A percentile compares a stretch with the other conserved stretches of the same genome.
Evolutionary conservation across 768 basidiomycete genomes (phyloP).

Genomic region (Roridomyces roridus): DNA sequence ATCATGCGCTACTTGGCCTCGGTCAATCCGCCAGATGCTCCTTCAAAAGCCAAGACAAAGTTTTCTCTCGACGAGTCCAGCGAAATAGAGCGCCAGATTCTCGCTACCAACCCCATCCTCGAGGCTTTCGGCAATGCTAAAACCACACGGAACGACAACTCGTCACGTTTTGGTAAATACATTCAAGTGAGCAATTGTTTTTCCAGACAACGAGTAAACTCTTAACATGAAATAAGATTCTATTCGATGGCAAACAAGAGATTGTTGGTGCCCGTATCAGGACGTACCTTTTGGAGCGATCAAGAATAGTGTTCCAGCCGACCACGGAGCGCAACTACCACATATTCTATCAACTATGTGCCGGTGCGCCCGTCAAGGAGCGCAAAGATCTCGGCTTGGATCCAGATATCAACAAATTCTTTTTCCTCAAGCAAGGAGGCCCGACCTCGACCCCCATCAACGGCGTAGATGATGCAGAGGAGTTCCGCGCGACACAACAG

Average conservation of each 20-base stretch:
- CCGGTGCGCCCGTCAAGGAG: slow-evolving; percentile 94
- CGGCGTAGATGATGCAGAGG: slow-evolving; percentile 96
- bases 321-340: slow-evolving; percentile 98
- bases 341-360: slow-evolving; percentile 99
- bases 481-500: slow-evolving; percentile 92
- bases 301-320: slow-evolving; percentile 97
- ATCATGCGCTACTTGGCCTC: slow-evolving; percentile 99
- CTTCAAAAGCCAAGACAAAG: slow-evolving; percentile 69
- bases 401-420: slow-evolving; percentile 83
- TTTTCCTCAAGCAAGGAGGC: slow-evolving; percentile 93
- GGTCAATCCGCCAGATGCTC: slow-evolving; percentile 82
- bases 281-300: slow-evolving; percentile 97
- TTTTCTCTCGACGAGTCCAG: slow-evolving; percentile 83
- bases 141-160: slow-evolving; percentile 98
- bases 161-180: slow-evolving; percentile 98
- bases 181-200: slow-evolving; percentile 91
- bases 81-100: slow-evolving; percentile 95
- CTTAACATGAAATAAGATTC: slow-evolving; percentile 64
- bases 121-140: slow-evolving; percentile 99
- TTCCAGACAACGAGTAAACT: slow-evolving; percentile 6
- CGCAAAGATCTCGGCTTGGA: slow-evolving; percentile 94
- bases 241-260: slow-evolving; percentile 94
- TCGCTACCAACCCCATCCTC: slow-evolving; percentile 99
- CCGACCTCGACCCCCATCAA: slow-evolving; percentile 83
- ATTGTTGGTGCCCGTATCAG: slow-evolving; percentile 99